Evolutionary conservation across 495 filamentous ascomycete genomes (phyloP), one percentile per base, ranked within the genome.

Genomic region (Penicillium riverlandense): DNA sequence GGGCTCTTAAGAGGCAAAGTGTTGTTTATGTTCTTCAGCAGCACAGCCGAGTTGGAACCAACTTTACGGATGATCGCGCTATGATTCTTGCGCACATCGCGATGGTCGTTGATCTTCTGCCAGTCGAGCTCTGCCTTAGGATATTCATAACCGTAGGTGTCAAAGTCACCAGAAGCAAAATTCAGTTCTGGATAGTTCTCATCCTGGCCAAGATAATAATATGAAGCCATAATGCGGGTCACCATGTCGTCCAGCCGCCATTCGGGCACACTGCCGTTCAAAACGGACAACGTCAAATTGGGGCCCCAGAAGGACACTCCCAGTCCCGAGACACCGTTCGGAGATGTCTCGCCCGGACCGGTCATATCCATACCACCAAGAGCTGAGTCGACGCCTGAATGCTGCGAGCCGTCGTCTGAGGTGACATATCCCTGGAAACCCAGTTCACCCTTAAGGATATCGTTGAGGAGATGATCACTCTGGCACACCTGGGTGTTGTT

Each of bases 341-440:
- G 22, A 22, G 22, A 22, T 22, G 22, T 22, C 22, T 22, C 22
- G 41, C 75, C 81, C 1, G 69, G 77, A 76, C 80, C 81, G 1
- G 66, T 63, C 71, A 84, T 82, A 38, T 86, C 82, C 39, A 85
- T 39, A 11, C 81, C 82, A 6, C 70, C 70, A 29, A 75, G 66
- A 0, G 74, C 71, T 9, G 75, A 73, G 12, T 69, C 63, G 0
- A 75, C 64, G 7, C 76, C 79, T 0, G 69, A 68, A 44, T 84
- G 80, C 15, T 75, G 74, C 9, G 76, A 82, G 41, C 69, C 65
- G 81, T 81, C 86, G 55, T 87, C 83, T 12, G 69, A 71, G 42
- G 84, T 70, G 12, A 87, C 76, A 47, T 77, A 83, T 7, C 83
- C 83, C 37, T 81, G 70, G 56, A 85, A 86, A 1, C 76, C 80